Conservation (phyloP, 1,284 basidiomycete species). For the Baeospora myosura region DNA sequence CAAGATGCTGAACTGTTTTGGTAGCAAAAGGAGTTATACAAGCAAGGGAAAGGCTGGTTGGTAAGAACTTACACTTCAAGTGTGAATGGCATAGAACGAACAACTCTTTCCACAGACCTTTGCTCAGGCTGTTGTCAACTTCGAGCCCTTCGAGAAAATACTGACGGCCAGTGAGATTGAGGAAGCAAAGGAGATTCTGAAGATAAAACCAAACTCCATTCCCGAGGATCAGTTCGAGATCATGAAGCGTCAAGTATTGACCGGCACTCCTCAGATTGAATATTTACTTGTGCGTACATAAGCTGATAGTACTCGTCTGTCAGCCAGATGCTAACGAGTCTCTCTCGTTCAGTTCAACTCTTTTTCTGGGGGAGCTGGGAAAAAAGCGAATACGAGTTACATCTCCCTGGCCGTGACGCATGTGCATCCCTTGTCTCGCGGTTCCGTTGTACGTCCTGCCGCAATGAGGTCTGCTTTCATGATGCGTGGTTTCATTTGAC, state of each 20-base stretch:
- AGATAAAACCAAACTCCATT: constrained; percentile 19
- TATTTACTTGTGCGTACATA: constrained; percentile 20
- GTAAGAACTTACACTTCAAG: constrained; percentile 11
- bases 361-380: constrained; percentile 20
- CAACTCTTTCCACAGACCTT: constrained; percentile 18
- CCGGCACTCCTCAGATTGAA: constrained; percentile 21
- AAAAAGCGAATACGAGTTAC: constrained; percentile 23
- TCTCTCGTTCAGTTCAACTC: constrained; percentile 21
- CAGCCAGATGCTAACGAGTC: background rate
- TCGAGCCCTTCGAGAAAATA: constrained; percentile 20
- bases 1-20: background rate
- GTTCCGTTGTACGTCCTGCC: constrained; percentile 22
- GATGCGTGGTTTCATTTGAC: background rate
- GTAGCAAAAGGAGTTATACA: constrained; percentile 22
- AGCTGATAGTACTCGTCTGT: background rate
- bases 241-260: constrained; percentile 20
- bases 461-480: background rate
- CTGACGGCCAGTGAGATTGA: constrained; percentile 18
- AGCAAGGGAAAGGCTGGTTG: constrained; percentile 20
- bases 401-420: constrained; percentile 23
- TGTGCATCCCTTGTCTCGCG: constrained; percentile 29
- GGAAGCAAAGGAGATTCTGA: constrained; percentile 16
- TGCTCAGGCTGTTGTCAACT: constrained; percentile 20
- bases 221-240: constrained; percentile 20
- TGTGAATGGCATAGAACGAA: background rate